Conservation (phyloP, 2,329 filamentous ascomycete genomes). For the Falciphora oryzae region DNA sequence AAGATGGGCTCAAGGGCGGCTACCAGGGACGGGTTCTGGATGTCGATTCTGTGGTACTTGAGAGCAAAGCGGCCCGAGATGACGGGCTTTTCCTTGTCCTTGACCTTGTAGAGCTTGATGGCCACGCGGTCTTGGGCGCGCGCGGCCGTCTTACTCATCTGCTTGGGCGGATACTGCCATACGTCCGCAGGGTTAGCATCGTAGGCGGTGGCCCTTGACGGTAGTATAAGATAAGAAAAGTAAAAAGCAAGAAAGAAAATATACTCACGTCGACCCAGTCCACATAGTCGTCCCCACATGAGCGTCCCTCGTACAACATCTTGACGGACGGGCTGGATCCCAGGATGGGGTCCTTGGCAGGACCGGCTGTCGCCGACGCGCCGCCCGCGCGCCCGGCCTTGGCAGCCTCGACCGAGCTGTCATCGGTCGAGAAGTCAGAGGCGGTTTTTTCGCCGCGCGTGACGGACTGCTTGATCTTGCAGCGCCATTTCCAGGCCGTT, state of each 20-base stretch:
- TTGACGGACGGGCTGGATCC: conserved; percentile 25
- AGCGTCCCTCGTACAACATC: conserved; percentile 33
- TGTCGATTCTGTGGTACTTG: conserved; percentile 33
- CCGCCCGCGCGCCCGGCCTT: conserved; percentile 1
- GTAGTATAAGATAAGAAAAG: no score
- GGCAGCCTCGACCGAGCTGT: background rate
- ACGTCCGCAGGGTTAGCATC: background rate
- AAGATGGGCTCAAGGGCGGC: conserved; percentile 37
- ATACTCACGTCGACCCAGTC: conserved; percentile 30
- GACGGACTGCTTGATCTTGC: conserved; percentile 18
- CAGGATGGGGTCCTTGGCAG: conserved; percentile 16
- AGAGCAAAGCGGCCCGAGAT: conserved; percentile 32
- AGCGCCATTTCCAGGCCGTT: conserved; percentile 19
- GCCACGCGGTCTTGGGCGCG: conserved; percentile 33
- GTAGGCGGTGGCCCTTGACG: background rate
- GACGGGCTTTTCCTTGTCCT: conserved; percentile 34
- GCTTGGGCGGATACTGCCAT: conserved; percentile 31
- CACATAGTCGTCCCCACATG: conserved; percentile 19
- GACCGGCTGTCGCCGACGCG: background rate
- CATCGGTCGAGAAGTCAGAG: conserved; percentile 16
- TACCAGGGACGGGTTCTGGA: conserved; percentile 38
- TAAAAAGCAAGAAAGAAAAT: background rate
- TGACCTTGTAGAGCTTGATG: conserved; percentile 41
- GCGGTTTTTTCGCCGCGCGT: conserved; percentile 19
- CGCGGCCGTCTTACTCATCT: conserved; percentile 32